phyloP scores from a whole-genome alignment of 768 basidiomycete genomes.

The Leccinum imitatum region DNA sequence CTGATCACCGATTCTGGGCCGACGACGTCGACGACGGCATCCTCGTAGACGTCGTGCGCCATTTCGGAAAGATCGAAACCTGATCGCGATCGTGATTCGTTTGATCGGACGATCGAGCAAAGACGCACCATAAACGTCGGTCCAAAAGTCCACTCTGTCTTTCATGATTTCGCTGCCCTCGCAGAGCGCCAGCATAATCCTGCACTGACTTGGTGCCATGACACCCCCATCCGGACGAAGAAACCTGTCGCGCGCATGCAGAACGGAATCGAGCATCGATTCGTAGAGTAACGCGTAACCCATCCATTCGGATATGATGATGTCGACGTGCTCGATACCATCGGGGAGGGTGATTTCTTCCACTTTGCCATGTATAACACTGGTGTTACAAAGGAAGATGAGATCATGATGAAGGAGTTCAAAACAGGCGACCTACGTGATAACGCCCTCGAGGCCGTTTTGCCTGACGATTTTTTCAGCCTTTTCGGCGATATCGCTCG shows the following conservation, averaged over 20 bases:
- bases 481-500: constrained; percentile 77
- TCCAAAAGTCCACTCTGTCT: constrained; percentile 89
- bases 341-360: constrained; percentile 83
- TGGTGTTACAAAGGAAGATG: constrained; percentile 23
- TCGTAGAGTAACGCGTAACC: constrained; percentile 90
- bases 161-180: constrained; percentile 73
- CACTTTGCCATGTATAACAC: constrained; percentile 86
- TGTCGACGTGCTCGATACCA: constrained; percentile 74
- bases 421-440: constrained; percentile 48
- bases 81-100: constrained; percentile 27
- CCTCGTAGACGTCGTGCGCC: constrained; percentile 70
- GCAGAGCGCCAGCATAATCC: constrained; percentile 81
- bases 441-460: constrained; percentile 69
- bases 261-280: constrained; percentile 95
- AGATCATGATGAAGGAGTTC: constrained; percentile 1
- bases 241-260: constrained; percentile 85
- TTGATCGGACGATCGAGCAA: background rate
- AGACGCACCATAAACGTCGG: constrained; percentile 79
- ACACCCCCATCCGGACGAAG: constrained; percentile 67
- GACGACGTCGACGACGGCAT: constrained; percentile 84
- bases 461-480: constrained; percentile 75
- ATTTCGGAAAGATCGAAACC: constrained; percentile 90
- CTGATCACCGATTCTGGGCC: constrained; percentile 63
- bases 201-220: constrained; percentile 89
- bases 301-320: constrained; percentile 99